A percentile compares a stretch with the other conserved stretches of the same genome.
These are phyloP conservation scores for Pleodorina starrii DNA, from an alignment of 139 green algal species.

Conservation along the genomic window DNA sequence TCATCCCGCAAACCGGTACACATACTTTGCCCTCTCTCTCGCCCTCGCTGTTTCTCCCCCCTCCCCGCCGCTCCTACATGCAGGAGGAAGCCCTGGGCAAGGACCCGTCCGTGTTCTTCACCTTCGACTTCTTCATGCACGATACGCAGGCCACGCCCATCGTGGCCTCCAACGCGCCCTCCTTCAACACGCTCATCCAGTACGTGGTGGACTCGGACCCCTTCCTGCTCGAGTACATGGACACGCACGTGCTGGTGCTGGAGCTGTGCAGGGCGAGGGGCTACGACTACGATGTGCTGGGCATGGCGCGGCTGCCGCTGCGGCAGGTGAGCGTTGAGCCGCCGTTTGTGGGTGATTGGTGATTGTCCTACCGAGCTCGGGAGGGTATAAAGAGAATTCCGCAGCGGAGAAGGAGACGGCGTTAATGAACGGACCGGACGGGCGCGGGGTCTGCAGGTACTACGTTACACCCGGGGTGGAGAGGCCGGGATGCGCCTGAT, in stretches of 20 bases:
- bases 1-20: no score
- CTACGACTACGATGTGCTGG: slow-evolving; percentile 68
- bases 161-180: slow-evolving; percentile 59
- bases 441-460: no score
- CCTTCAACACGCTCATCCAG: slow-evolving; percentile 65
- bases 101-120: slow-evolving; percentile 67
- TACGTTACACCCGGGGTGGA: no score
- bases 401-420: no score
- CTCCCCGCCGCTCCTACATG: no score
- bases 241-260: slow-evolving; percentile 65
- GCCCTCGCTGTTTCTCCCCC: no score
- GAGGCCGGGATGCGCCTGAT: no score
- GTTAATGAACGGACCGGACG: no score
- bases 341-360: not conserved
- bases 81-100: slow-evolving; percentile 65
- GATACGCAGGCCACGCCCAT: slow-evolving; percentile 68
- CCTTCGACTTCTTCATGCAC: slow-evolving; percentile 73
- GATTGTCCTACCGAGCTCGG: no score
- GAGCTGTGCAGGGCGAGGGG: slow-evolving; percentile 66
- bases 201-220: slow-evolving; percentile 70
- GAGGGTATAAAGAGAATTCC: no score
- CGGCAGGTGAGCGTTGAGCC: slow-evolving; percentile 29
- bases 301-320: slow-evolving; percentile 63
- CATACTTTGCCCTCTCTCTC: no score
- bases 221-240: slow-evolving; percentile 73